These are phyloP conservation scores for Aspergillus ibericus DNA, from an alignment of 2,329 filamentous ascomycete genomes.

Conservation along the genomic window DNA sequence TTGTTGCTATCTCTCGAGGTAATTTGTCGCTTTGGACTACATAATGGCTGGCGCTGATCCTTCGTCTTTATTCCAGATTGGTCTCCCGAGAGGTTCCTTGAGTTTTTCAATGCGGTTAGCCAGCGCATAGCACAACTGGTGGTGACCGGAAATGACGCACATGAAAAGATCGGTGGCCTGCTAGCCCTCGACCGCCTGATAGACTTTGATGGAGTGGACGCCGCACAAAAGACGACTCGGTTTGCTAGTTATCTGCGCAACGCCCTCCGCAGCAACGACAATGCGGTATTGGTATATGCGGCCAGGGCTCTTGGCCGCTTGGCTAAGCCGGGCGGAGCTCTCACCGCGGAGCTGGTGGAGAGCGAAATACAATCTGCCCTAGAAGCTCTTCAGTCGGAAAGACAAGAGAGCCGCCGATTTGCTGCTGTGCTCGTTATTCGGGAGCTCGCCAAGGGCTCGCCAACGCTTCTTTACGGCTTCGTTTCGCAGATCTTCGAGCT, in stretches of 20 bases:
- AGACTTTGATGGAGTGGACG: slow-evolving; percentile 94
- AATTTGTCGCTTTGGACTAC: slow-evolving; percentile 6
- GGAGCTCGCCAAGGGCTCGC: slow-evolving; percentile 87
- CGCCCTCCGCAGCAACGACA: slow-evolving; percentile 86
- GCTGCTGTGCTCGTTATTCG: slow-evolving; percentile 87
- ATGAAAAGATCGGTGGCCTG: slow-evolving; percentile 87
- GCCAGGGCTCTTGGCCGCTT: slow-evolving; percentile 86
- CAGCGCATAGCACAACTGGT: slow-evolving; percentile 70
- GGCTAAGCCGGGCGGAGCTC: slow-evolving; percentile 85
- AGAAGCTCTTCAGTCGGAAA: slow-evolving; percentile 94
- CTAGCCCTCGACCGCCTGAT: slow-evolving; percentile 89
- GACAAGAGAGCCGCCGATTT: slow-evolving; percentile 89
- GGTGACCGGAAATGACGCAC: slow-evolving; percentile 79
- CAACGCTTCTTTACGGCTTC: slow-evolving; percentile 92
- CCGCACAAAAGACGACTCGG: slow-evolving; percentile 87
- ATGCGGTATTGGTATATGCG: slow-evolving; percentile 84
- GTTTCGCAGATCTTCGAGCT: slow-evolving; percentile 94
- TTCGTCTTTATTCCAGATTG: slow-evolving; percentile 59
- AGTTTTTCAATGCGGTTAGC: slow-evolving; percentile 68
- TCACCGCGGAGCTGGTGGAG: slow-evolving; percentile 94
- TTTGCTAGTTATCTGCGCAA: slow-evolving; percentile 89
- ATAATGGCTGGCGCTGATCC: slow-evolving; percentile 13
- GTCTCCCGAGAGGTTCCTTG: slow-evolving; percentile 73
- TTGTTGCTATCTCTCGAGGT: slow-evolving; percentile 50
- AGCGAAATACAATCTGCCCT: slow-evolving; percentile 94